Base-by-base conservation (phyloP, 257 asterid genomes). In the Verbena officinalis region DNA sequence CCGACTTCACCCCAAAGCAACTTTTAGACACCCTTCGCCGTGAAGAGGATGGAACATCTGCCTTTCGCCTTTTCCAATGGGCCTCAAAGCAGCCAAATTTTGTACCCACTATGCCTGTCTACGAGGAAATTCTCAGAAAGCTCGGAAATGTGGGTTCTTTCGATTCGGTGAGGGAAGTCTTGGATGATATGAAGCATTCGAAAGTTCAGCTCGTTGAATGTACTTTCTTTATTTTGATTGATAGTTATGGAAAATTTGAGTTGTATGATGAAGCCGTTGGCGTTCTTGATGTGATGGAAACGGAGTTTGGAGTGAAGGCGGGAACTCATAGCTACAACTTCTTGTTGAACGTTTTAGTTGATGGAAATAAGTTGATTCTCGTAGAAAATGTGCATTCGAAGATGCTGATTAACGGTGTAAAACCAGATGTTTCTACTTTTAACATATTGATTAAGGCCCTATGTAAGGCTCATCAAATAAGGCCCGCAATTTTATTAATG, bases 401-500 rank as follows among this genome's bases (percentile, higher is more conserved):
- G 77, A 87, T 90, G 98, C 67, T 77, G 67, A 73, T 20, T 27
- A 67, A 42, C 7, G 85, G 83, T 1, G 79, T 84, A 9, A 77
- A 78, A 24, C 95, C 87, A 4, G 95, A 87, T 77, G 90, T 86
- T 67, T 90, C 97, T 6, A 90, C 97, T 14, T 93, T 87, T 72
- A 93, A 90, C 65, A 73, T 84, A 73, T 72, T 93, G 84, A 87
- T 90, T 48, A 93, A 93, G 79, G 98, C 96, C 8, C 60, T 93
- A 0, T 93, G 98, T 55, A 93, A 79, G 72, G 89, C 96, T 12
- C 96, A 93, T 68, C 98, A 93, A 51, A 87, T 88, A 69, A 84
- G 97, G 77, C 88, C 97, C 30, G 98, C 96, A 7, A 86, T 93
- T 64, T 54, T 93, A 84, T 70, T 90, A 84, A 85, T 90, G 97